Conservation (phyloP, 495 filamentous ascomycete genomes). For the Hapsidospora chrysogenum region DNA sequence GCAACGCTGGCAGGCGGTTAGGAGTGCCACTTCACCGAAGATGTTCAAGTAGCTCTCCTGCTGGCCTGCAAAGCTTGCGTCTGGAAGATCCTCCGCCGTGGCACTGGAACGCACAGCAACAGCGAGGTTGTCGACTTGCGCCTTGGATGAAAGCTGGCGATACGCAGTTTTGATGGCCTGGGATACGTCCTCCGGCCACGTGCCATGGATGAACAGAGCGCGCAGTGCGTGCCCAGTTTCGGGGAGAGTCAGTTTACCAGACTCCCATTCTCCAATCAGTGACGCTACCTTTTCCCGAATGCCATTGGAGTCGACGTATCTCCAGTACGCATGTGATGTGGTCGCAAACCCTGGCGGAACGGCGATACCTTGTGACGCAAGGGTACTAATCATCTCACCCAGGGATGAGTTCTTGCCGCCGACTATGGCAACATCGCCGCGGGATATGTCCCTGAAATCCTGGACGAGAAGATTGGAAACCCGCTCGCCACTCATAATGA, state of each 20-base stretch:
- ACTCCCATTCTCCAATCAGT: slow-evolving; percentile 9
- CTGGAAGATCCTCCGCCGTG: slow-evolving; percentile 20
- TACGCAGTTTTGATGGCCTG: slow-evolving; percentile 7
- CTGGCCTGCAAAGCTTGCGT: slow-evolving; percentile 21
- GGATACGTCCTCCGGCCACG: slow-evolving; percentile 8
- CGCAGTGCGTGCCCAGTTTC: slow-evolving; percentile 7
- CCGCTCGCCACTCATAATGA: no score
- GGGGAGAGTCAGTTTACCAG: slow-evolving; percentile 5
- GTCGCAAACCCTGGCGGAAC: slow-evolving; percentile 18
- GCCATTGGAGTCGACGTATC: slow-evolving; percentile 13
- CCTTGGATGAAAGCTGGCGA: slow-evolving; percentile 4
- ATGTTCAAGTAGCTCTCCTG: slow-evolving; percentile 19
- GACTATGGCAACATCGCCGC: slow-evolving; percentile 11
- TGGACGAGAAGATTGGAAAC: slow-evolving; percentile 6
- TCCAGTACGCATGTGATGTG: slow-evolving; percentile 16
- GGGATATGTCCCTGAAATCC: slow-evolving; percentile 7
- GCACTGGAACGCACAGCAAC: slow-evolving; percentile 22
- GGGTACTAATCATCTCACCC: slow-evolving; percentile 17
- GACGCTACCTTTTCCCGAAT: slow-evolving; percentile 11
- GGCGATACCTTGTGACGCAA: slow-evolving; percentile 10
- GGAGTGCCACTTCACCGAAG: slow-evolving; percentile 5
- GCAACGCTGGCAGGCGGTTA: slow-evolving; percentile 16
- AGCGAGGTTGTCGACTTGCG: slow-evolving; percentile 6
- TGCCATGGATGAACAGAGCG: slow-evolving; percentile 8
- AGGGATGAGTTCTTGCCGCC: slow-evolving; percentile 21